phyloP scores from a whole-genome alignment of 176 grass and related monocot genomes.

The Hsuehochloa calcarea region DNA sequence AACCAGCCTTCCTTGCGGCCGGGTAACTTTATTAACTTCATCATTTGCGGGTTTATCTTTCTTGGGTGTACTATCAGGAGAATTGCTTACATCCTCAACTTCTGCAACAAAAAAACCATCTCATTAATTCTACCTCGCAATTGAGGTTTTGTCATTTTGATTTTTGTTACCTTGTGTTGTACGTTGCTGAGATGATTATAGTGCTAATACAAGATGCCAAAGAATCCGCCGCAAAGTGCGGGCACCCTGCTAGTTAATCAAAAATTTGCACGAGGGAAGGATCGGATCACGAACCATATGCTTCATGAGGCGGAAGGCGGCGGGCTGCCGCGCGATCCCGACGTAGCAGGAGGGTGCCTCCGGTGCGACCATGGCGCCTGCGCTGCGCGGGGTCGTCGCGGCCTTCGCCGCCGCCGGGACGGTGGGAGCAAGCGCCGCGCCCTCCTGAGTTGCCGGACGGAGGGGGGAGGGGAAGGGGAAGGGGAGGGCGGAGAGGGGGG shows the following conservation, averaged over 20 bases:
- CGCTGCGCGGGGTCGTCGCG: constrained; percentile 31
- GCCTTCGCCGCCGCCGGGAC: constrained; percentile 34
- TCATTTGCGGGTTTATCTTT: constrained; percentile 50
- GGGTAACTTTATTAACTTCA: constrained; percentile 58
- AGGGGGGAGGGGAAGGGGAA: background rate
- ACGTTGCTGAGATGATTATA: too few relatives aligned
- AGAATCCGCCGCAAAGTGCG: too few relatives aligned
- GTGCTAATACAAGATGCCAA: too few relatives aligned
- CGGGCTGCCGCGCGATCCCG: constrained; percentile 79
- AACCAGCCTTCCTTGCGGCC: constrained; percentile 86
- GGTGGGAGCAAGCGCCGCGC: constrained; percentile 3
- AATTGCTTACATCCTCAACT: constrained; percentile 40
- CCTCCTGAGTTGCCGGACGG: constrained; percentile 18
- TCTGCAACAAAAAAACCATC: constrained; percentile 31
- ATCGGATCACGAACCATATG: constrained; percentile 67
- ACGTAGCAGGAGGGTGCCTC: constrained; percentile 75
- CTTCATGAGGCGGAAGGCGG: constrained; percentile 99
- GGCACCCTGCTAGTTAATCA: background rate
- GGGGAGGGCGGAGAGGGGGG: background rate
- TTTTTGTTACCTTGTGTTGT: too few relatives aligned
- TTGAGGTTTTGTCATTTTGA: too few relatives aligned
- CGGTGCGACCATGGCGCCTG: constrained; percentile 62
- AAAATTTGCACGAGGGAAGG: background rate
- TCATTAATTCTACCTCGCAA: too few relatives aligned
- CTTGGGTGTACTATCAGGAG: constrained; percentile 36